Base-by-base conservation (phyloP, 768 basidiomycete species). In the Lyophyllum shimeji region DNA sequence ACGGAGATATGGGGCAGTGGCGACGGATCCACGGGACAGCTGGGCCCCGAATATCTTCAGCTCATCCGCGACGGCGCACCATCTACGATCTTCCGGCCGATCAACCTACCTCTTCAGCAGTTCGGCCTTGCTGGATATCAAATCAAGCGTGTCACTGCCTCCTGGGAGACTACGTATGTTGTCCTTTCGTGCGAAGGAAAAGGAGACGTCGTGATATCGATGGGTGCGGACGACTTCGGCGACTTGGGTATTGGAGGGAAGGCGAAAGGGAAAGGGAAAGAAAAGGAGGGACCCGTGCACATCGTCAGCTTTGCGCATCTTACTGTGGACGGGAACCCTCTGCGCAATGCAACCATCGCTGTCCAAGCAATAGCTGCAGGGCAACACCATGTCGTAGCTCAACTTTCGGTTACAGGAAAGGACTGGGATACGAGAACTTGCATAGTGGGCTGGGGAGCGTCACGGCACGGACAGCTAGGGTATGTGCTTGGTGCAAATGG, bases 161-260 rank as follows among this genome's bases (percentile, higher is more conserved):
- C 85, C 43, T 97, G 95, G 94, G 89, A 96, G 69, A 92, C 93
- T 7, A 85, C 85, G 50, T 93, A 88, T 63, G 70, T 92, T 44
- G 86, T 85, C 2, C 71, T 93, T 13, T 77, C 81, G 11, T 65
- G 62, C 49, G 60, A 67, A 15, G 74, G 67, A 6, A 64, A 65
- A 23, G 65, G 69, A 46, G 89, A 87, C 60, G 65, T 82, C 2
- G 60, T 95, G 25, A 63, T 96, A 21, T 84, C 93, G 1, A 86
- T 95, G 79, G 95, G 95, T 0, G 80, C 85, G 1, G 80, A 95
- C 70, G 93, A 93, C 65, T 93, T 86, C 63, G 93, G 92, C 2
- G 86, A 89, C 66, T 76, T 93, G 44, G 93, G 93, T 1, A 64
- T 81, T 44, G 87, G 82, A 39, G 53, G 43, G 34, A 53, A 54